Conservation (phyloP, 2,329 filamentous ascomycete species). For the Stagonosporopsis cucurbitacearum region DNA sequence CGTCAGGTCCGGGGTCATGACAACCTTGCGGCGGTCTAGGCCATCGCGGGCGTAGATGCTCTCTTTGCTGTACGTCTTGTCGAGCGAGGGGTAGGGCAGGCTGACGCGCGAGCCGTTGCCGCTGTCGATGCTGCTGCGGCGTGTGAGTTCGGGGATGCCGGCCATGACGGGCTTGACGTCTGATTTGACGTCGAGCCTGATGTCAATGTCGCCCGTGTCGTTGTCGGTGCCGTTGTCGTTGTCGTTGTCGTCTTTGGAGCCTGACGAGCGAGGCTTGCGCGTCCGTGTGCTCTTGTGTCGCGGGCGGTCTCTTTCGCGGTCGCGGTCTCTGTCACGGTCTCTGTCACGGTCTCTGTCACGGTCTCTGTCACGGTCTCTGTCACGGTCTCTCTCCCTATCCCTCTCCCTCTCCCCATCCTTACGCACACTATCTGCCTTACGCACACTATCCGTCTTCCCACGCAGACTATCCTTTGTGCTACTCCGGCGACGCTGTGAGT, state of each 20-base stretch:
- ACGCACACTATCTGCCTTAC: not conserved
- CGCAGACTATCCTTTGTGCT: conserved; percentile 48
- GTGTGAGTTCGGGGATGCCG: conserved; percentile 57
- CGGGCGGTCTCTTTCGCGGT: conserved; percentile 27
- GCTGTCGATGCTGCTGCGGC: conserved; percentile 46
- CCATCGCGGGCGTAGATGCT: conserved; percentile 67
- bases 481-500: conserved; percentile 44
- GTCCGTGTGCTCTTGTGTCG: conserved; percentile 27
- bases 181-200: no score
- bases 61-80: conserved; percentile 92
- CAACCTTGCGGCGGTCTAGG: conserved; percentile 29
- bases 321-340: conserved; percentile 23
- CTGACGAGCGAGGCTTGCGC: conserved; percentile 41
- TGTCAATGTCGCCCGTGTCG: not conserved
- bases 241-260: conserved; percentile 16
- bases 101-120: conserved; percentile 47
- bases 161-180: conserved; percentile 47
- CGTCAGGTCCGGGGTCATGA: conserved; percentile 51
- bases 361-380: conserved; percentile 33
- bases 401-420: not conserved
- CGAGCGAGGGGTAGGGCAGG: conserved; percentile 80
- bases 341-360: conserved; percentile 26
- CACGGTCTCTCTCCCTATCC: conserved; percentile 6
- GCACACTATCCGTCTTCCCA: conserved; percentile 10
- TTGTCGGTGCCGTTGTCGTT: no score